These are phyloP conservation scores for Fusarium armeniacum DNA, from an alignment of 2,329 filamentous ascomycete species.

Conservation along the genomic window DNA sequence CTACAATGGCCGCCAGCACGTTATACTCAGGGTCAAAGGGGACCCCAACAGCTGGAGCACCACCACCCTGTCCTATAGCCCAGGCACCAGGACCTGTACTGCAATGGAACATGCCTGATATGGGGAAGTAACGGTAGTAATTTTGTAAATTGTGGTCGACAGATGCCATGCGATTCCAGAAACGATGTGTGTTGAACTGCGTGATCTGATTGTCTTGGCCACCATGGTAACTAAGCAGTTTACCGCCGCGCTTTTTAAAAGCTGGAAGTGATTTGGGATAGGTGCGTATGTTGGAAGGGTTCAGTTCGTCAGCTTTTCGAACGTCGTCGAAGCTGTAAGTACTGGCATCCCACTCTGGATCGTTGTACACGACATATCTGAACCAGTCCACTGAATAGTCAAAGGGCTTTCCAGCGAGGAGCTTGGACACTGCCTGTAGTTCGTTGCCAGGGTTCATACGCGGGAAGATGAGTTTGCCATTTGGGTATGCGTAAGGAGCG, in stretches of 20 bases:
- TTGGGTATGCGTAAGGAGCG: constrained; percentile 19
- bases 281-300: constrained; percentile 29
- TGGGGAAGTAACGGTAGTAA: constrained; percentile 66
- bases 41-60: constrained; percentile 34
- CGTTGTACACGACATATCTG: constrained; percentile 24
- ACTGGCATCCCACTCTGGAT: constrained; percentile 19
- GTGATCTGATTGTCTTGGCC: constrained; percentile 39
- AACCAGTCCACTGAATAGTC: constrained; percentile 35
- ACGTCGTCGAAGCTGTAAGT: constrained; percentile 18
- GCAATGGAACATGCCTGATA: constrained; percentile 68
- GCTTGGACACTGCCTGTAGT: constrained; percentile 15
- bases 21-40: constrained; percentile 57
- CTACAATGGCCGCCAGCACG: constrained; percentile 62
- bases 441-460: constrained; percentile 37
- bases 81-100: constrained; percentile 60
- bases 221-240: constrained; percentile 27
- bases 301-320: constrained; percentile 8
- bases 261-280: constrained; percentile 6
- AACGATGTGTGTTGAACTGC: constrained; percentile 41
- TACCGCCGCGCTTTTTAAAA: constrained; percentile 34
- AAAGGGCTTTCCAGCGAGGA: constrained; percentile 24
- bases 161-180: constrained; percentile 44
- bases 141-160: constrained; percentile 56
- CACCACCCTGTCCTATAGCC: constrained; percentile 46
- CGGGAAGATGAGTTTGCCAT: constrained; percentile 32